These are phyloP conservation scores for Cryptomeria japonica DNA, from an alignment of 75 land plant species.

Conservation along the genomic window DNA sequence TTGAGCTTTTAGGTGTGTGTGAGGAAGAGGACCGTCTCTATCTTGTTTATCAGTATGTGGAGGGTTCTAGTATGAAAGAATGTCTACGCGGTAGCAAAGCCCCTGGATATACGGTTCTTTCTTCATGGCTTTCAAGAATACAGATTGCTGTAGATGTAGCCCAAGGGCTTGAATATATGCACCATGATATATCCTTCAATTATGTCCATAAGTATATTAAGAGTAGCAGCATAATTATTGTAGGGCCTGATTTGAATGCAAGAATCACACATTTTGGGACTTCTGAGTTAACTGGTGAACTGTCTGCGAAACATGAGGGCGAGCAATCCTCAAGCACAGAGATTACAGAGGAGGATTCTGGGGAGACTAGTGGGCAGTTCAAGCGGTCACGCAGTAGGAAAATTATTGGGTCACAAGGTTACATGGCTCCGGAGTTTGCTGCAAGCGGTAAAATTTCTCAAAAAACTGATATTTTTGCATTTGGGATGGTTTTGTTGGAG, in stretches of 20 bases:
- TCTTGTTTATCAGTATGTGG: conserved; percentile 24
- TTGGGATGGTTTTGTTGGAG: conserved; percentile 26
- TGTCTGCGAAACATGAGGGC: neutral
- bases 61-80: conserved; percentile 12
- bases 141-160: conserved; percentile 34
- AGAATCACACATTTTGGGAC: conserved; percentile 23
- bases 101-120: conserved; percentile 20
- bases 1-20: conserved; percentile 24
- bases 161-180: conserved; percentile 30
- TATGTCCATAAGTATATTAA: conserved; percentile 27
- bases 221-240: conserved; percentile 25
- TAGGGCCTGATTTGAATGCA: conserved; percentile 18
- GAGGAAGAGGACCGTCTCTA: conserved; percentile 15
- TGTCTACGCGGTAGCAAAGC: conserved; percentile 10
- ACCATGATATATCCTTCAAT: conserved; percentile 4
- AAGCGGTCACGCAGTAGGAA: conserved; percentile 21
- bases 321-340: neutral
- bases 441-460: conserved; percentile 10
- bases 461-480: conserved; percentile 24
- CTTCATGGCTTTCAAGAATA: conserved; percentile 20
- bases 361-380: conserved; percentile 16
- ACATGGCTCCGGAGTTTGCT: conserved; percentile 35
- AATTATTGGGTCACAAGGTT: conserved; percentile 47
- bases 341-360: conserved; percentile 27
- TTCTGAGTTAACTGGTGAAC: conserved; percentile 19